Base-by-base conservation (phyloP, 371 early-diverging fungal species). In the Hamiltosporidium tvaerminnensis region DNA sequence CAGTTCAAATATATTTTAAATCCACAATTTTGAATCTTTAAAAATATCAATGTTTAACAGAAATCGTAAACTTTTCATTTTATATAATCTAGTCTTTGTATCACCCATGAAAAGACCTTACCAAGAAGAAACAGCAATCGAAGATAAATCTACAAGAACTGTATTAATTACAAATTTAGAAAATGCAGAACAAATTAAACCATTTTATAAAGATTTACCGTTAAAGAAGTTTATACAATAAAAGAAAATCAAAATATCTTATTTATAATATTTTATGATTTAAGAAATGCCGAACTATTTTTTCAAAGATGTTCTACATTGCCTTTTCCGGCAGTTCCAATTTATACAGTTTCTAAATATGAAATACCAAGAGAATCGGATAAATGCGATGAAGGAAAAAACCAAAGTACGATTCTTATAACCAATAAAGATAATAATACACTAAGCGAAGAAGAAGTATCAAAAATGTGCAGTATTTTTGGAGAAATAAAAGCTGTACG, bases 341-440 rank as follows among this genome's bases (percentile, higher is more conserved):
- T 5, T 9, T 73, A 69, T 54, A 63, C 75, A 31, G 69, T 75
- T 14, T 63, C 61, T 33, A 68, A 64, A 35, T 64, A 72, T 37
- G 78, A 78, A 64, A 62, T 75, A 23, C 78, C 75, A 49, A 72
- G 66, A 48, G 72, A 71, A n/a, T 63, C 48, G 16, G 78, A 78
- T 23, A 64, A 61, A 41, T 71, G 73, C 59, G 67, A 67, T 34
- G 71, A 73, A 34, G 62, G 57, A 23, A 70, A 66, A 39, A 71
- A 71, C 50, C 78, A 78, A 64, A 61, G 73, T 37, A 62, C 76
- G 9, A 10, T 78, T 1, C 47, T 61, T 5, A 47, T 73, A 32
- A 41, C 56, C 1, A 64, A 48, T 34, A 64, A 59, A 49, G 60
- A 69, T 56, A 53, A 14, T 3, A 31, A 57, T 4, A 48, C n/a